Evolutionary conservation across 2,329 filamentous ascomycete genomes (phyloP).

Genomic region (Macrophomina pseudophaseolina): DNA sequence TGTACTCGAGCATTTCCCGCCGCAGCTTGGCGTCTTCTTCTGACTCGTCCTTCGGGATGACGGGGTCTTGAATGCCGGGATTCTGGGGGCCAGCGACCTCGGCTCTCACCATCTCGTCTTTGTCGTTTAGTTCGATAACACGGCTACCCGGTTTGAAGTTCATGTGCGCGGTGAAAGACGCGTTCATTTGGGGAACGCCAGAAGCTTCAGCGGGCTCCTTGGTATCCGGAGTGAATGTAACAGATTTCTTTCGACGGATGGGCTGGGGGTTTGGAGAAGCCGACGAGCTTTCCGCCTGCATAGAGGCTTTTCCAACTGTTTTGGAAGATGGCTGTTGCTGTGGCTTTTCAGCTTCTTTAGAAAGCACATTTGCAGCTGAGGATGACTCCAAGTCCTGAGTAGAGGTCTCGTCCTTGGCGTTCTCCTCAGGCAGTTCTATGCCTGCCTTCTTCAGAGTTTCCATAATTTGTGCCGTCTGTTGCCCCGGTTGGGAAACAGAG

Average conservation of each 20-base stretch:
- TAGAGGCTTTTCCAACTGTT: not conserved
- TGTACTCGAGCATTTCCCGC: conserved; percentile 88
- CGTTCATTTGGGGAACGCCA: conserved; percentile 20
- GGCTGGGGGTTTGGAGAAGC: not conserved
- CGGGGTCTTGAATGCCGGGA: conserved; percentile 50
- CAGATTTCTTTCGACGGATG: not conserved
- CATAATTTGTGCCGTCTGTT: conserved; percentile 69
- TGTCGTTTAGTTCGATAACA: conserved; percentile 51
- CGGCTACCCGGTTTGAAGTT: conserved; percentile 42
- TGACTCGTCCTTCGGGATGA: conserved; percentile 76
- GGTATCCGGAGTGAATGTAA: conserved; percentile 18
- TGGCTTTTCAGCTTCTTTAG: not conserved
- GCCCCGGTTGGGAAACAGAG: conserved; percentile 62
- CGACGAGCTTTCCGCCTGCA: not conserved
- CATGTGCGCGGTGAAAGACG: not conserved
- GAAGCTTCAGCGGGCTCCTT: conserved; percentile 5
- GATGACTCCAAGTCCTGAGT: not conserved
- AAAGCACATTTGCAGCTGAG: not conserved
- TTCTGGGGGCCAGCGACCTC: conserved; percentile 31
- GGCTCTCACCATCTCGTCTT: conserved; percentile 46
- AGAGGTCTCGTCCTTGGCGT: not conserved
- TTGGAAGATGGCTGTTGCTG: not conserved
- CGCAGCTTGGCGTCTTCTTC: conserved; percentile 80
- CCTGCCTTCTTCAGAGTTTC: conserved; percentile 81
- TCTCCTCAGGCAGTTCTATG: conserved; percentile 42